These are phyloP conservation scores for Nephelium lappaceum DNA, from an alignment of 345 rosid genomes.

Conservation along the genomic window DNA sequence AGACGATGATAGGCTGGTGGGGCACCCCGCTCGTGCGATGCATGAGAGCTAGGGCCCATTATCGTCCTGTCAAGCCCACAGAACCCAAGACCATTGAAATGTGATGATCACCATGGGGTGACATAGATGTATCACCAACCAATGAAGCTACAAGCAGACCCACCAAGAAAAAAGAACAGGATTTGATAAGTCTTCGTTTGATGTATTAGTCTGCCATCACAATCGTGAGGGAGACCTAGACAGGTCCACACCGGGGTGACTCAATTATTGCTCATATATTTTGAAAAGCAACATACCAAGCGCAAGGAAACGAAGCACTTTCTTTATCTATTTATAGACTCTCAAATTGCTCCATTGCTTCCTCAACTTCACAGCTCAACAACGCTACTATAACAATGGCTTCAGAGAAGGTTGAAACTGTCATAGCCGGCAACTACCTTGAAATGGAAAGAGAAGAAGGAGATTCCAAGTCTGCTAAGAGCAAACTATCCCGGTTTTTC, in stretches of 20 bases:
- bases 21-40: slow-evolving; percentile 78
- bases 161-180: background rate
- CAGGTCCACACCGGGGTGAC: slow-evolving; percentile 47
- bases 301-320: slow-evolving; percentile 18
- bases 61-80: slow-evolving; percentile 36
- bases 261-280: slow-evolving; percentile 56
- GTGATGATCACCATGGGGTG: slow-evolving; percentile 29
- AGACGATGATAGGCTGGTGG: slow-evolving; percentile 38
- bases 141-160: slow-evolving; percentile 26
- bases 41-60: slow-evolving; percentile 50
- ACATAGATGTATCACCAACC: slow-evolving; percentile 43
- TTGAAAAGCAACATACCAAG: slow-evolving; percentile 17
- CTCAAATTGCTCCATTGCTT: slow-evolving; percentile 29
- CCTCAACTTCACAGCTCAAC: slow-evolving; percentile 16
- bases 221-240: slow-evolving; percentile 12
- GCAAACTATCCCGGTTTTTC: slow-evolving; percentile 62
- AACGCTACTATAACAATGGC: slow-evolving; percentile 56
- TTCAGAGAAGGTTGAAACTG: slow-evolving; percentile 95
- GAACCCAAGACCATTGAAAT: slow-evolving; percentile 17
- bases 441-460: slow-evolving; percentile 88
- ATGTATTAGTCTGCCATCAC: slow-evolving; percentile 3
- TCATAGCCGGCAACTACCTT: slow-evolving; percentile 82
- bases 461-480: slow-evolving; percentile 45
- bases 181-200: slow-evolving; percentile 3
- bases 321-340: slow-evolving; percentile 60